Evolutionary conservation across 2,329 filamentous ascomycete species (phyloP).

Genomic region (Nemania sp.): DNA sequence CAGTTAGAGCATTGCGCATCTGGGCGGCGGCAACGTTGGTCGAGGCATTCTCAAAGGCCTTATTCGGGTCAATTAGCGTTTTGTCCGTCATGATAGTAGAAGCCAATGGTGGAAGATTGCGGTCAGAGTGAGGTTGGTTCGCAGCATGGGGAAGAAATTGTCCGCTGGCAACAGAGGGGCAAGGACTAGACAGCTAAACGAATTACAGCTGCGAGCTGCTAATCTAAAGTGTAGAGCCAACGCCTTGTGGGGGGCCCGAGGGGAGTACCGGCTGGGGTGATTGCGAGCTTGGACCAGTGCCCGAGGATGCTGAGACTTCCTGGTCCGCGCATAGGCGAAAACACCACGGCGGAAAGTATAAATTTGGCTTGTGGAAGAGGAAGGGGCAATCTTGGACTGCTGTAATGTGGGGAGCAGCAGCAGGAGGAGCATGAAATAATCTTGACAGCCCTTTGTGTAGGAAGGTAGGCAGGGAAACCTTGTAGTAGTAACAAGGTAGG

Average conservation of each 20-base stretch:
- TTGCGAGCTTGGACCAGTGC: neutral
- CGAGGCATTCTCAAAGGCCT: constrained; percentile 99
- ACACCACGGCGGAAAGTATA: constrained; percentile 6
- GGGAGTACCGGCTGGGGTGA: neutral
- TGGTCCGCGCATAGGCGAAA: neutral
- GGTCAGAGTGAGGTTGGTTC: neutral
- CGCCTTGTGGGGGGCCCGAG: neutral
- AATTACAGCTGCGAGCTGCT: neutral
- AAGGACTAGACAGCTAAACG: neutral
- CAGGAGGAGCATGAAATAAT: constrained; percentile 1
- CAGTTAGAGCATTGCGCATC: constrained; percentile 97
- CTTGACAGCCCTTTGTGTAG: constrained; percentile 11
- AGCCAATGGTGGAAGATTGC: neutral
- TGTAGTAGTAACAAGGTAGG: constrained; percentile 1
- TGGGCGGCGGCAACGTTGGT: constrained; percentile 97
- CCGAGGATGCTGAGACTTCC: constrained; percentile 2
- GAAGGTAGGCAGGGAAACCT: too few relatives aligned
- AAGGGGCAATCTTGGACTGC: neutral
- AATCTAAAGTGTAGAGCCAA: neutral
- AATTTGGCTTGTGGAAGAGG: neutral
- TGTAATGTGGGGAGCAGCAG: neutral
- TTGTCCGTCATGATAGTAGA: constrained; percentile 12
- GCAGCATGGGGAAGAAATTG: neutral
- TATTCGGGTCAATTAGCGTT: constrained; percentile 42
- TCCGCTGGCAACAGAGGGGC: neutral